Percentiles rank a stretch among this genome's conserved stretches.
phyloP scores from a whole-genome alignment of 805 yeast species.

The Starmerella lactis-condensi region DNA sequence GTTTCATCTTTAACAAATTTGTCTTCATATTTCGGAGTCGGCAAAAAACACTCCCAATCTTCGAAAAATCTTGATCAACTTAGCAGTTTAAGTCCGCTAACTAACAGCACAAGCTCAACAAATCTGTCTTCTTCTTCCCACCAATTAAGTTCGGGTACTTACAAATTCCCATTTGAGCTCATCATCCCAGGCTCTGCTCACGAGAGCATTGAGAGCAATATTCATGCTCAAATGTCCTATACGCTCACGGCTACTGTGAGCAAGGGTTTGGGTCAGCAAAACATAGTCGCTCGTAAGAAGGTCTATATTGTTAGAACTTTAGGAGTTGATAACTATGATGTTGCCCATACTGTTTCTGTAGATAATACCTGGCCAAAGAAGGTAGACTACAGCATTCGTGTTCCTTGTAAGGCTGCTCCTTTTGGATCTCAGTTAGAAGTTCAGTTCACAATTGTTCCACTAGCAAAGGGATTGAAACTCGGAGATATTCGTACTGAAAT shows the following conservation, averaged over 20 bases:
- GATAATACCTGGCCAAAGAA: constrained; percentile 92
- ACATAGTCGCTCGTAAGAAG: constrained; percentile 48
- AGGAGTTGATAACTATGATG: constrained; percentile 70
- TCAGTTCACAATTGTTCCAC: constrained; percentile 54
- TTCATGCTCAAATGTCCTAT: constrained; percentile 57
- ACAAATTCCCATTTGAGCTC: constrained; percentile 76
- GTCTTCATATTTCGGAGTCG: constrained; percentile 17
- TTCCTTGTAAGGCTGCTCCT: constrained; percentile 77
- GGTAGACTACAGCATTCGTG: constrained; percentile 71
- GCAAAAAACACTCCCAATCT: constrained; percentile 11
- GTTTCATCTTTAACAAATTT: constrained; percentile 17
- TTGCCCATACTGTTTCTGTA: constrained; percentile 79
- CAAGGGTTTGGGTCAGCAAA: constrained; percentile 55
- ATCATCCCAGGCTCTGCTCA: constrained; percentile 67
- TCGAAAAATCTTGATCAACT: too few relatives aligned
- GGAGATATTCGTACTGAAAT: constrained; percentile 56
- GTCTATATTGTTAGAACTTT: constrained; percentile 70
- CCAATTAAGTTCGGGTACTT: constrained; percentile 39
- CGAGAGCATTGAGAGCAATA: constrained; percentile 80
- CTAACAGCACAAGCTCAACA: constrained; percentile 1
- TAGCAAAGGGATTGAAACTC: constrained; percentile 57
- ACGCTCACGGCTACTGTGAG: constrained; percentile 64
- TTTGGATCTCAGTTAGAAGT: constrained; percentile 66
- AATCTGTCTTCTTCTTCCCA: too few relatives aligned
- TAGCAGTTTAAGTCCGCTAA: too few relatives aligned